Conservation (phyloP, 768 basidiomycete species). For the Cubamyces lactineus region DNA sequence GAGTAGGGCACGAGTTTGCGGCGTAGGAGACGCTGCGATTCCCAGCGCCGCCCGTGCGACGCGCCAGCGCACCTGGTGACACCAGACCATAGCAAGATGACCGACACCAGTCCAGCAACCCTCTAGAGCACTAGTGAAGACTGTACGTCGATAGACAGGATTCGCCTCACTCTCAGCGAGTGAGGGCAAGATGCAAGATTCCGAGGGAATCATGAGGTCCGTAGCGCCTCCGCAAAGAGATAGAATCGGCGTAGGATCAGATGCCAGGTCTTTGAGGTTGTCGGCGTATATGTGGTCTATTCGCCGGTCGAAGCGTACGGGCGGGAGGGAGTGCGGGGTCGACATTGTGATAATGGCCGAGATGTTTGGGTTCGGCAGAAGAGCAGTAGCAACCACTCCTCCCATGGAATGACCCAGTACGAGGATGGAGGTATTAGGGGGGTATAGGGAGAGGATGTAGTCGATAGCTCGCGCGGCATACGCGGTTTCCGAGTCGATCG, state of each 20-base stretch:
- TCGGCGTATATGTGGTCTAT: constrained; percentile 73
- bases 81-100: constrained; percentile 98
- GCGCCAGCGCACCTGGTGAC: constrained; percentile 93
- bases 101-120: constrained; percentile 96
- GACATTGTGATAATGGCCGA: constrained; percentile 94
- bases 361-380: constrained; percentile 69
- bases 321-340: constrained; percentile 86
- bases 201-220: constrained; percentile 91
- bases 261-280: constrained; percentile 44
- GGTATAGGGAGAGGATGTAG: constrained; percentile 82
- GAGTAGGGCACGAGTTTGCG: constrained; percentile 38
- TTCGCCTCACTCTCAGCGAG: constrained; percentile 1
- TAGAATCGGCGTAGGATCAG: constrained; percentile 64
- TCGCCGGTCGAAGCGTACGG: constrained; percentile 82
- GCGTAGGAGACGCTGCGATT: constrained; percentile 43
- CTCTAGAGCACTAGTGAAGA: constrained; percentile 87
- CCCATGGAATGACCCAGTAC: constrained; percentile 98
- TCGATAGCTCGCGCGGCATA: constrained; percentile 73
- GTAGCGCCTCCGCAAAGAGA: constrained; percentile 92
- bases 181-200: constrained; percentile 71
- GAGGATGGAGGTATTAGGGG: constrained; percentile 60
- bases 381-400: constrained; percentile 83
- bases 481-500: constrained; percentile 77
- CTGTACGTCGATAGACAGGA: constrained; percentile 52
- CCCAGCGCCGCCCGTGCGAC: constrained; percentile 82